Evolutionary conservation across 2,329 filamentous ascomycete species (phyloP).

Genomic region (Drechslerella coelobrocha): DNA sequence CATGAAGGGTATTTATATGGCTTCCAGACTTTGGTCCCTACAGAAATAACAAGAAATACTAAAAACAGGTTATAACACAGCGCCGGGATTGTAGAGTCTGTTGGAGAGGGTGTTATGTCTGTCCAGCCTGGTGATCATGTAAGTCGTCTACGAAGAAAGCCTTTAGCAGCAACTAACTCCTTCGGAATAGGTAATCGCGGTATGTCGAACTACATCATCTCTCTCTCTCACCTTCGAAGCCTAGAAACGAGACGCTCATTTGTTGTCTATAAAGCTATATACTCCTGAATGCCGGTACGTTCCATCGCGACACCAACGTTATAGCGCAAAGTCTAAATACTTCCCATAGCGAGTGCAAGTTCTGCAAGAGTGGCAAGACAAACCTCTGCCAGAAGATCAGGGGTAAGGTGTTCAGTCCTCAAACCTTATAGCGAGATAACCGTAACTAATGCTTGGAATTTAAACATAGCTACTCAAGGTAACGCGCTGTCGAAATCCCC

Average conservation of each 20-base stretch:
- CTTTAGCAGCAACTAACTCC: background rate
- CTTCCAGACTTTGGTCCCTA: background rate
- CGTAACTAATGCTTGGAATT: background rate
- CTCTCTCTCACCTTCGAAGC: no score
- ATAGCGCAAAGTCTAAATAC: background rate
- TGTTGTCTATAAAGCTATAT: conserved; percentile 22
- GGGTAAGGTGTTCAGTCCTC: conserved; percentile 26
- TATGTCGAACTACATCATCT: conserved; percentile 22
- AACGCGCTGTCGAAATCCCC: conserved; percentile 60
- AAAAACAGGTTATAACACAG: conserved; percentile 56
- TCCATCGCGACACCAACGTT: background rate
- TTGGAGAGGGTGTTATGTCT: conserved; percentile 91
- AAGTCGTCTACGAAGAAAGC: conserved; percentile 57
- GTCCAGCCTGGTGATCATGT: conserved; percentile 91
- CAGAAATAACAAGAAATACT: background rate
- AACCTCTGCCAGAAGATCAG: conserved; percentile 96
- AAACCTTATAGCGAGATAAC: background rate
- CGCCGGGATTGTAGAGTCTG: conserved; percentile 88
- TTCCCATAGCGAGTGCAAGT: conserved; percentile 90
- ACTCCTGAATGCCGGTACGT: conserved; percentile 33
- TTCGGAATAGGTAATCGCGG: conserved; percentile 37
- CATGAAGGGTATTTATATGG: conserved; percentile 68
- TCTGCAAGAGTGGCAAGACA: conserved; percentile 99
- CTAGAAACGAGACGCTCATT: background rate
- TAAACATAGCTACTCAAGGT: conserved; percentile 76